Conservation (phyloP, 2,329 filamentous ascomycete species). For the Trichophyton rubrum region DNA sequence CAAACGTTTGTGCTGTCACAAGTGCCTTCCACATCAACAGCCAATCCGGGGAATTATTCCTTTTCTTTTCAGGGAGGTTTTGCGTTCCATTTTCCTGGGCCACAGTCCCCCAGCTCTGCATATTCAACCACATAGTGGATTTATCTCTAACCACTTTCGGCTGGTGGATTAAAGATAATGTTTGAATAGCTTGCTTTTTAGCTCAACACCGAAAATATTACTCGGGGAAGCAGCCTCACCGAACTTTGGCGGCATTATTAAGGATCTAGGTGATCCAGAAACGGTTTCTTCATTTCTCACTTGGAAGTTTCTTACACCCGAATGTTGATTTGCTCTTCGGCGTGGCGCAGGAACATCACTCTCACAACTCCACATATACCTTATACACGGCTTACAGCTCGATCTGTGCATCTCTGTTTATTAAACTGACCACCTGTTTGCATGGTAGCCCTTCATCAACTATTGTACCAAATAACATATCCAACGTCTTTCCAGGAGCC, state of each 20-base stretch:
- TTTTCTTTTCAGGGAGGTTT: neutral
- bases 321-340: neutral
- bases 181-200: slow-evolving; percentile 2
- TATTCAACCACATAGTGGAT: slow-evolving; percentile 4
- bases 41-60: slow-evolving; percentile 2
- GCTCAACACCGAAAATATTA: slow-evolving; percentile 2
- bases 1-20: slow-evolving; percentile 1
- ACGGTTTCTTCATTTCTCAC: neutral
- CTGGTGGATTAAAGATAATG: slow-evolving; percentile 1
- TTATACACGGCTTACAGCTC: neutral
- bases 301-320: slow-evolving; percentile 1
- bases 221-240: slow-evolving; percentile 1
- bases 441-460: slow-evolving; percentile 4
- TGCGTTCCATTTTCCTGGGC: slow-evolving; percentile 1
- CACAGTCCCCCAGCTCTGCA: neutral
- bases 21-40: slow-evolving; percentile 1
- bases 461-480: neutral
- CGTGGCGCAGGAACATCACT: slow-evolving; percentile 1
- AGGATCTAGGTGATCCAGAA: neutral
- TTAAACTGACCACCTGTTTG: slow-evolving; percentile 3
- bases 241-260: slow-evolving; percentile 1
- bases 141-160: slow-evolving; percentile 1
- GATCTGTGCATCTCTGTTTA: neutral
- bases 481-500: slow-evolving; percentile 24
- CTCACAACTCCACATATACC: neutral